These are phyloP conservation scores for Calonectria montana DNA, from an alignment of 2,329 filamentous ascomycete species.

Conservation along the genomic window DNA sequence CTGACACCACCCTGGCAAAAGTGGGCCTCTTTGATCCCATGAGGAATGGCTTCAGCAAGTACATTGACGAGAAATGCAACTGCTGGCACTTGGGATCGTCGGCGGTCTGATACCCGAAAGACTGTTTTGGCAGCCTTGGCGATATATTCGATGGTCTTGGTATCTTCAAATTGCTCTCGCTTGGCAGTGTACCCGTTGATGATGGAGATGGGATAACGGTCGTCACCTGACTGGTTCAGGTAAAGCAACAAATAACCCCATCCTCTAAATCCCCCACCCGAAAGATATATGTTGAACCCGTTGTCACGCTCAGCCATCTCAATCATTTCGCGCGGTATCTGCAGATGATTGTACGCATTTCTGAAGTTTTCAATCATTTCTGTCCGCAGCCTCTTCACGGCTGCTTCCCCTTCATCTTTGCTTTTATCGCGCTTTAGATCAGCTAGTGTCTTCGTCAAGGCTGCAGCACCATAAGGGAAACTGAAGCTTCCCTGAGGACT, in stretches of 20 bases:
- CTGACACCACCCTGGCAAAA: constrained; percentile 80
- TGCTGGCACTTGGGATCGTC: constrained; percentile 74
- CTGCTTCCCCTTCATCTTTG: constrained; percentile 53
- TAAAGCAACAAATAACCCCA: constrained; percentile 74
- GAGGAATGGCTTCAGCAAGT: constrained; percentile 68
- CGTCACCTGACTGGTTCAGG: constrained; percentile 69
- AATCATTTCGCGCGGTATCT: constrained; percentile 63
- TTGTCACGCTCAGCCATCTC: constrained; percentile 55
- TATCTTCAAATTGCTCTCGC: constrained; percentile 63
- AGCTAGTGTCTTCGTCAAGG: constrained; percentile 66
- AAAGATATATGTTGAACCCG: constrained; percentile 72
- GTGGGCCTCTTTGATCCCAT: constrained; percentile 67
- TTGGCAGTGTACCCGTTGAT: constrained; percentile 75
- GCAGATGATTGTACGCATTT: constrained; percentile 62
- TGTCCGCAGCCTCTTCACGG: constrained; percentile 55
- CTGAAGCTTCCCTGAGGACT: constrained; percentile 69
- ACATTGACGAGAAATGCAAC: constrained; percentile 74
- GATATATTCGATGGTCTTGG: constrained; percentile 50
- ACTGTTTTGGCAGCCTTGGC: constrained; percentile 49
- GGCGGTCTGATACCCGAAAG: constrained; percentile 74
- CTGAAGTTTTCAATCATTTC: constrained; percentile 65
- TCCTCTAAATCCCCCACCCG: constrained; percentile 76
- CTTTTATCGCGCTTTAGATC: constrained; percentile 53
- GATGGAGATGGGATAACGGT: constrained; percentile 76
- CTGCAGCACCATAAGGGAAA: constrained; percentile 77